Evolutionary conservation across 495 filamentous ascomycete genomes (phyloP).

Genomic region (Penicillium argentinense): DNA sequence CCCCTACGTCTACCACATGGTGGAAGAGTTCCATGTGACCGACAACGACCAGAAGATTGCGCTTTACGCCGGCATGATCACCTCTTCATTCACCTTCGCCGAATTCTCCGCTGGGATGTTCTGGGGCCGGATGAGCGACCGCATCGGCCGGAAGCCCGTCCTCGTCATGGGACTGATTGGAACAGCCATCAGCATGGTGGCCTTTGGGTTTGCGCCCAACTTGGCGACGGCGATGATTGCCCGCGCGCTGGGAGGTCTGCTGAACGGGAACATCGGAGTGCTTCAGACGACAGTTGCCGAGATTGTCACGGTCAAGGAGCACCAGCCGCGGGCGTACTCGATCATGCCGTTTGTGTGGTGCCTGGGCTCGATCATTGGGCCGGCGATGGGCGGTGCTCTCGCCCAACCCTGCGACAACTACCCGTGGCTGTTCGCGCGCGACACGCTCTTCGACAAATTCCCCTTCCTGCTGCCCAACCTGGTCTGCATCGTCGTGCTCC

Average conservation of each 20-base stretch:
- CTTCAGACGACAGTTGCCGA: slow-evolving; percentile 94
- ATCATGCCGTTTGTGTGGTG: slow-evolving; percentile 99
- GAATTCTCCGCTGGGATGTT: slow-evolving; percentile 87
- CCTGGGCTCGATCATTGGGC: slow-evolving; percentile 86
- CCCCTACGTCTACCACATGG: slow-evolving; percentile 98
- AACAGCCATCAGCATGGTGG: slow-evolving; percentile 88
- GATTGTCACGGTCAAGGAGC: slow-evolving; percentile 84
- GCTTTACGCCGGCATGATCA: slow-evolving; percentile 94
- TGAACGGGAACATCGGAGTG: slow-evolving; percentile 97
- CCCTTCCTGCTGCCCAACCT: slow-evolving; percentile 94
- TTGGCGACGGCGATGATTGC: slow-evolving; percentile 83
- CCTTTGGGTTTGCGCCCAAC: slow-evolving; percentile 88
- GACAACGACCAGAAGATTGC: slow-evolving; percentile 76
- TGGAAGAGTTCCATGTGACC: slow-evolving; percentile 84
- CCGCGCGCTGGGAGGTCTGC: slow-evolving; percentile 80
- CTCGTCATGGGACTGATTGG: slow-evolving; percentile 83
- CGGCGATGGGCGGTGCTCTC: slow-evolving; percentile 84
- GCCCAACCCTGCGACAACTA: slow-evolving; percentile 83
- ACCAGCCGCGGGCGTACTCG: slow-evolving; percentile 88
- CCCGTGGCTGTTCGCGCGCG: slow-evolving; percentile 70
- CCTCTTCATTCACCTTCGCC: slow-evolving; percentile 92
- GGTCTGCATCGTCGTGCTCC: slow-evolving; percentile 77
- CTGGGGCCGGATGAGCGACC: slow-evolving; percentile 93
- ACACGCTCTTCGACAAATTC: slow-evolving; percentile 76
- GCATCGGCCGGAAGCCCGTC: slow-evolving; percentile 88